Evolutionary conservation across 805 yeast species (phyloP).

Genomic region (Wickerhamomyces kurtzmanii): DNA sequence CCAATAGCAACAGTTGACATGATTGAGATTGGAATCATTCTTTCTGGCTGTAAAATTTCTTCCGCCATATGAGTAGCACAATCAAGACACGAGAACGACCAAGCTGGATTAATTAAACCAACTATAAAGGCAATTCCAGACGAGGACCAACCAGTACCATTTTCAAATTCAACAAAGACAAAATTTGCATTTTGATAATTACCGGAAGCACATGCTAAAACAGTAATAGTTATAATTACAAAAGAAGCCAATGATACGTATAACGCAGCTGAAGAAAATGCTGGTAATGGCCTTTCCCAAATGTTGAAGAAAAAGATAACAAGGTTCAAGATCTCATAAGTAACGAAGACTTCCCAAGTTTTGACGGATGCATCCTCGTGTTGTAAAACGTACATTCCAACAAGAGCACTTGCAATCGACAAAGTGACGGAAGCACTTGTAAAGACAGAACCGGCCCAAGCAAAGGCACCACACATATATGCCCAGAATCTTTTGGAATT

Average conservation of each 20-base stretch:
- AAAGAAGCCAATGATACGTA: constrained; percentile 48
- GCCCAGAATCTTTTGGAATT: constrained; percentile 33
- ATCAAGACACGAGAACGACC: constrained; percentile 64
- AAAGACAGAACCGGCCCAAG: constrained; percentile 56
- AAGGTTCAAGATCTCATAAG: constrained; percentile 37
- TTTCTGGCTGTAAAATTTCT: constrained; percentile 50
- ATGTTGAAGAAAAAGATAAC: constrained; percentile 41
- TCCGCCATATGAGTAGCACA: constrained; percentile 70
- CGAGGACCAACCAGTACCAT: constrained; percentile 53
- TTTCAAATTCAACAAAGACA: constrained; percentile 48
- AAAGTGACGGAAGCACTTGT: constrained; percentile 55
- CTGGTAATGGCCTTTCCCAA: constrained; percentile 44
- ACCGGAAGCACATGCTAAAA: constrained; percentile 47
- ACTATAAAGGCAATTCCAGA: constrained; percentile 55
- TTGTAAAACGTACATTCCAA: constrained; percentile 36
- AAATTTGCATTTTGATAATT: constrained; percentile 42
- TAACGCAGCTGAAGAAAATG: constrained; percentile 38
- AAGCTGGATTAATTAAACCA: constrained; percentile 61
- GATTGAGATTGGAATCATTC: constrained; percentile 57
- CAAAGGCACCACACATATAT: constrained; percentile 54
- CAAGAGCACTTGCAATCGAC: constrained; percentile 42
- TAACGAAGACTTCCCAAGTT: constrained; percentile 50
- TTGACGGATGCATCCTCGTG: constrained; percentile 25
- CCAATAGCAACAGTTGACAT: constrained; percentile 63
- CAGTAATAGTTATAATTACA: constrained; percentile 43